These are phyloP conservation scores for Sugiyamaella smithiae DNA, from an alignment of 805 yeast genomes.

Conservation along the genomic window DNA sequence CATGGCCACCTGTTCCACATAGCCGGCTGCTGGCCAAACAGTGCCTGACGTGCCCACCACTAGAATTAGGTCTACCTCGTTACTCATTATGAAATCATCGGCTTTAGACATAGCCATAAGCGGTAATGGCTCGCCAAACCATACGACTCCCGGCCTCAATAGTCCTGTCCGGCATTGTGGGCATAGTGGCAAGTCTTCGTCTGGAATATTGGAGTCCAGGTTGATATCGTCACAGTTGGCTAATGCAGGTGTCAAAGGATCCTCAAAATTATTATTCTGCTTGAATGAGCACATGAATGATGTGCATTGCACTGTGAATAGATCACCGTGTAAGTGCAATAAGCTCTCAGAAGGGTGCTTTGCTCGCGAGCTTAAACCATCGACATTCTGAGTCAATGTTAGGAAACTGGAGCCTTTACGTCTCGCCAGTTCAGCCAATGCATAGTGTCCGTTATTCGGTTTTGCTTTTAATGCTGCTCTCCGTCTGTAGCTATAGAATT, in stretches of 20 bases:
- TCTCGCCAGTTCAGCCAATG: slow-evolving; percentile 61
- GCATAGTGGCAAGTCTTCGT: slow-evolving; percentile 64
- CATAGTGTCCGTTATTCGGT: slow-evolving; percentile 74
- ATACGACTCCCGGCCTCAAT: slow-evolving; percentile 85
- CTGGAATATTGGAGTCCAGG: slow-evolving; percentile 41
- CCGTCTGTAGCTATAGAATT: slow-evolving; percentile 72
- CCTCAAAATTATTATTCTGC: slow-evolving; percentile 49
- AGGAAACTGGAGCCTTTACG: slow-evolving; percentile 43
- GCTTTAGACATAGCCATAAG: slow-evolving; percentile 58
- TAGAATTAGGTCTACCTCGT: slow-evolving; percentile 64
- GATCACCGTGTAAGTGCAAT: slow-evolving; percentile 74
- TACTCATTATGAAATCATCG: slow-evolving; percentile 62
- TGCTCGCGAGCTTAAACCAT: slow-evolving; percentile 67
- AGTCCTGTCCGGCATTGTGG: slow-evolving; percentile 67
- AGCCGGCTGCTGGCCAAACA: slow-evolving; percentile 91
- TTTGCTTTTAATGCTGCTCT: slow-evolving; percentile 58
- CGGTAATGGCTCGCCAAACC: slow-evolving; percentile 92
- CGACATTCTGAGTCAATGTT: slow-evolving; percentile 81
- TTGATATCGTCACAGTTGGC: slow-evolving; percentile 27
- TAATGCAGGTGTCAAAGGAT: slow-evolving; percentile 60
- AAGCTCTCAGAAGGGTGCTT: slow-evolving; percentile 54
- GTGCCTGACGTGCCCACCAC: slow-evolving; percentile 84
- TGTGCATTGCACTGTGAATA: slow-evolving; percentile 73
- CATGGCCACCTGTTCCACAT: slow-evolving; percentile 68
- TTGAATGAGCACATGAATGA: slow-evolving; percentile 64